A percentile compares a stretch with the other conserved stretches of the same genome.
These are phyloP conservation scores for Apiotrichum gamsii DNA, from an alignment of 1,284 basidiomycete species.

Conservation along the genomic window DNA sequence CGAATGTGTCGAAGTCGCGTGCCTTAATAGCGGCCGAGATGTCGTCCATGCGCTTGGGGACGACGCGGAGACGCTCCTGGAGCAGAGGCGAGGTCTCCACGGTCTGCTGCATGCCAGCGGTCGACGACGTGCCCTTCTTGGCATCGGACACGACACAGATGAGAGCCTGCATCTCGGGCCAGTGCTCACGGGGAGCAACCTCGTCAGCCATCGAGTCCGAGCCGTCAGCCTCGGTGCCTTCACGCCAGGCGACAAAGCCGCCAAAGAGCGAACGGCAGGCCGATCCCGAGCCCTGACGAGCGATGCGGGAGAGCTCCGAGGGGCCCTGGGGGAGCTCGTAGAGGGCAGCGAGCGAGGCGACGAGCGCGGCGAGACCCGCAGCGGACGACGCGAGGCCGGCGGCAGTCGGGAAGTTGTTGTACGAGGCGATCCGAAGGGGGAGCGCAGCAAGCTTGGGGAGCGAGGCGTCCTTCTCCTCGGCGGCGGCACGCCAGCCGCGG, in stretches of 20 bases:
- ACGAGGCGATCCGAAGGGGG: constrained; percentile 79
- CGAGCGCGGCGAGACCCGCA: constrained; percentile 92
- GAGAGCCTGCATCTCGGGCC: constrained; percentile 93
- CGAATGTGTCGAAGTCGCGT: constrained; percentile 83
- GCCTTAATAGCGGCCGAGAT: constrained; percentile 74
- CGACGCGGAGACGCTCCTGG: constrained; percentile 83
- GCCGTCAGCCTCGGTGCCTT: constrained; percentile 64
- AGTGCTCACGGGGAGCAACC: constrained; percentile 78
- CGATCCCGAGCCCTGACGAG: constrained; percentile 94
- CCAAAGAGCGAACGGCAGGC: constrained; percentile 96
- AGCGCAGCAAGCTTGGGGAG: constrained; percentile 62
- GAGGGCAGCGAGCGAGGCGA: constrained; percentile 78
- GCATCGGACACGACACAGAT: constrained; percentile 95
- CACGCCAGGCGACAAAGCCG: constrained; percentile 94
- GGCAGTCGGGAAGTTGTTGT: constrained; percentile 99
- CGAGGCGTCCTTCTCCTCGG: constrained; percentile 63
- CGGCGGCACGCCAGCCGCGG: constrained; percentile 64
- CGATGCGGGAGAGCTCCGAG: constrained; percentile 78
- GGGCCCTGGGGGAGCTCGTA: constrained; percentile 69
- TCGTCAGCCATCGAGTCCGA: constrained; percentile 82
- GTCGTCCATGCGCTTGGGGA: constrained; percentile 76
- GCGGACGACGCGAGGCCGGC: constrained; percentile 96
- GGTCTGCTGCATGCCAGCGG: constrained; percentile 93
- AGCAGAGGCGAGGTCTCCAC: constrained; percentile 86
- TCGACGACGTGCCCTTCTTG: constrained; percentile 95